These are phyloP conservation scores for Acer campestre DNA, from an alignment of 345 rosid species.

Conservation along the genomic window DNA sequence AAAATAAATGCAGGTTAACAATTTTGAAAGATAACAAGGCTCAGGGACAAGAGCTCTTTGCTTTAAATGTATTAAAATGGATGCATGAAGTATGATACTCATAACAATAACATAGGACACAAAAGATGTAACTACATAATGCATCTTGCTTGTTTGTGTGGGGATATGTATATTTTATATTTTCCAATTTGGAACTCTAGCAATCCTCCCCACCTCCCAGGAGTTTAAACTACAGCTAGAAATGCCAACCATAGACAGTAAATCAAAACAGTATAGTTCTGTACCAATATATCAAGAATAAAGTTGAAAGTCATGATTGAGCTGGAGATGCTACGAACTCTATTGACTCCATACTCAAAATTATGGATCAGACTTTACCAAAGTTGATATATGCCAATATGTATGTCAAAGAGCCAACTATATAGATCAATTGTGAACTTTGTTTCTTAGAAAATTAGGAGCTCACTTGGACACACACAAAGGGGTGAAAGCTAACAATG, in stretches of 20 bases:
- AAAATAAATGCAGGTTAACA: not conserved
- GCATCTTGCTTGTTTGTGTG: not conserved
- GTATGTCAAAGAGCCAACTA: not conserved
- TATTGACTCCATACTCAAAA: not conserved
- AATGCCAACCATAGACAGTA: not conserved
- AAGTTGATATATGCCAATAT: not conserved
- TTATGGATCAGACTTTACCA: not conserved
- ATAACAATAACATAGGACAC: not conserved
- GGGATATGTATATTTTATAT: not conserved
- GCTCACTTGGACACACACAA: not conserved
- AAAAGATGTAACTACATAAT: not conserved
- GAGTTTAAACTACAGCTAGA: not conserved
- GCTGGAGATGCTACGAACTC: not conserved
- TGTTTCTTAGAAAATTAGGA: not conserved
- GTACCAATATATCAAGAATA: not conserved
- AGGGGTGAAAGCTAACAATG: not conserved
- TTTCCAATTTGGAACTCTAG: not conserved
- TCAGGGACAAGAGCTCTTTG: not conserved
- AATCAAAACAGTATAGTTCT: no score
- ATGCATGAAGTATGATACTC: not conserved
- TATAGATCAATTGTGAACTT: not conserved
- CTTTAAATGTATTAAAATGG: not conserved
- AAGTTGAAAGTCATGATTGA: not conserved
- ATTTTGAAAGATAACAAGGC: not conserved
- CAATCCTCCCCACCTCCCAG: slow-evolving; percentile 1